Conservation (phyloP, 805 yeast genomes). For the Candida boidinii region DNA sequence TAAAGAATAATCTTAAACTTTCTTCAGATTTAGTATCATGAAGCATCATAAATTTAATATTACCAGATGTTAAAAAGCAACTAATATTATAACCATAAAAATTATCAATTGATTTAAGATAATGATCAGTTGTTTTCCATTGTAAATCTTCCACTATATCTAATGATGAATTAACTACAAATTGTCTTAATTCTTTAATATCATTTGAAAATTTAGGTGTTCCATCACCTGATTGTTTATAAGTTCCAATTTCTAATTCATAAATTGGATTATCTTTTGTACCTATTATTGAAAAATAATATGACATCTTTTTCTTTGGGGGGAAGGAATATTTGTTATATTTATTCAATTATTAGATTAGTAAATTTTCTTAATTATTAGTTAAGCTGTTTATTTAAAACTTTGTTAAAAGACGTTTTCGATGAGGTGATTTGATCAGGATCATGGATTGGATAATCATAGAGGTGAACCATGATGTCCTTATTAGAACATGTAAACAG, state of each 20-base stretch:
- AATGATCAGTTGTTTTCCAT: slow-evolving; percentile 60
- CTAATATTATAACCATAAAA: slow-evolving; percentile 79
- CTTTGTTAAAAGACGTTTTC: too few species aligned
- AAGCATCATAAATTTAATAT: slow-evolving; percentile 67
- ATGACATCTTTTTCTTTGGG: slow-evolving; percentile 68
- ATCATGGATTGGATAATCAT: too few species aligned
- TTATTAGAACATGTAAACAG: too few species aligned
- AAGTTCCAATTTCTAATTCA: slow-evolving; percentile 78
- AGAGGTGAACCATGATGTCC: too few species aligned
- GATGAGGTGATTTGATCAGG: too few species aligned
- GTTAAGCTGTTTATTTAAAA: too few species aligned
- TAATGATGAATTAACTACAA: slow-evolving; percentile 78
- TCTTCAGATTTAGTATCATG: slow-evolving; percentile 63
- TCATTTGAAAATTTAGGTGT: slow-evolving; percentile 54
- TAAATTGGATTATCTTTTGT: slow-evolving; percentile 80
- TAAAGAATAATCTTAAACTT: slow-evolving; percentile 71
- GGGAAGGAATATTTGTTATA: too few species aligned
- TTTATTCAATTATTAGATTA: too few species aligned
- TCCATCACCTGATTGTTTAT: slow-evolving; percentile 61
- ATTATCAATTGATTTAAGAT: slow-evolving; percentile 72
- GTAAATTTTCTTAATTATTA: too few species aligned
- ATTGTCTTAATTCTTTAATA: slow-evolving; percentile 76
- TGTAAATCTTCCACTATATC: slow-evolving; percentile 90
- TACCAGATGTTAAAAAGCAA: slow-evolving; percentile 83
- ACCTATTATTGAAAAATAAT: slow-evolving; percentile 83